These are phyloP conservation scores for Candida piceae DNA, from an alignment of 805 yeast species.

Conservation along the genomic window DNA sequence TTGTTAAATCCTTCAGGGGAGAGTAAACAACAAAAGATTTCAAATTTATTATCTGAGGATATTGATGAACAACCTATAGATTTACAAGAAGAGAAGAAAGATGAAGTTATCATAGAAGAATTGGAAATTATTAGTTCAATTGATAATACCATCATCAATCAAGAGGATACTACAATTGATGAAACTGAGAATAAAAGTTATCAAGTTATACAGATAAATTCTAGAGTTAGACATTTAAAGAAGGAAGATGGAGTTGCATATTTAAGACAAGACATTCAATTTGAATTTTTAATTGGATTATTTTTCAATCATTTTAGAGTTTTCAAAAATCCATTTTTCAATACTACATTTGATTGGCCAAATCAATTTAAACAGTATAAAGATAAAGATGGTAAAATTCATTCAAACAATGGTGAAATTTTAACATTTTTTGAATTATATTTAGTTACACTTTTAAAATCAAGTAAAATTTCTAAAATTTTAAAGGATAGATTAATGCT, in stretches of 20 bases:
- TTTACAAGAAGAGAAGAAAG: no score
- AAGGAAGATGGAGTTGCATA: conserved; percentile 91
- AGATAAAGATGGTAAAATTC: conserved; percentile 20
- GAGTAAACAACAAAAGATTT: no score
- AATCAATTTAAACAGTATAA: conserved; percentile 23
- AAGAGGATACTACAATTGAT: no score
- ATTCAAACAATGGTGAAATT: conserved; percentile 33
- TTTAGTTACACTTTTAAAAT: conserved; percentile 73
- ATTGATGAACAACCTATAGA: no score
- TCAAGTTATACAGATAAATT: conserved; percentile 26
- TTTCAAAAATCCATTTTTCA: conserved; percentile 58
- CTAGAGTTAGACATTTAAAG: conserved; percentile 57
- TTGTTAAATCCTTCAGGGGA: background rate
- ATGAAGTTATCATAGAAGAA: no score
- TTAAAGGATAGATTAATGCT: conserved; percentile 78
- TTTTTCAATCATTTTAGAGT: conserved; percentile 60
- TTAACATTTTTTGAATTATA: conserved; percentile 82
- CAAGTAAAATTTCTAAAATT: conserved; percentile 77
- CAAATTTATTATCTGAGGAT: background rate
- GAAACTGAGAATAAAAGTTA: conserved; percentile 18
- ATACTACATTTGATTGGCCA: conserved; percentile 34
- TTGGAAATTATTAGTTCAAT: no score
- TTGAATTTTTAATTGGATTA: conserved; percentile 61
- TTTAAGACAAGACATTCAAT: conserved; percentile 84
- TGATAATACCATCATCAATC: no score